Evolutionary conservation across 768 basidiomycete genomes (phyloP).

Genomic region (Pholiota microspora): DNA sequence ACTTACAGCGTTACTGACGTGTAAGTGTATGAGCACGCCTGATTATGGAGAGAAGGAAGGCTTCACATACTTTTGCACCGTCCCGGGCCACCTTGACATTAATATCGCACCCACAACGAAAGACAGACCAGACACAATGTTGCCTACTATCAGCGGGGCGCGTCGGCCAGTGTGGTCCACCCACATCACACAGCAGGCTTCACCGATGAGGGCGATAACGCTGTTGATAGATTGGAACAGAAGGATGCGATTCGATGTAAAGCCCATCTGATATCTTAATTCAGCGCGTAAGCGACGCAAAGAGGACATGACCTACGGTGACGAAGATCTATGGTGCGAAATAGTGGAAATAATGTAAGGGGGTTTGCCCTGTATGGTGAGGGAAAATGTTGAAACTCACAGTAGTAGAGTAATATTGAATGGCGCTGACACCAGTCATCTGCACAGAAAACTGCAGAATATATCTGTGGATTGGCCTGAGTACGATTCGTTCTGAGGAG

Average conservation of each 20-base stretch:
- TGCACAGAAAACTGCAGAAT: conserved; percentile 57
- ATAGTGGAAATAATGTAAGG: too few relatives aligned
- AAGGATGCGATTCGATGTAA: conserved; percentile 41
- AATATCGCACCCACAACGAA: conserved; percentile 43
- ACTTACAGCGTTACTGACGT: conserved; percentile 39
- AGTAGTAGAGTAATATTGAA: conserved; percentile 52
- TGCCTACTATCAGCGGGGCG: conserved; percentile 40
- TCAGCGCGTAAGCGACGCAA: too few relatives aligned
- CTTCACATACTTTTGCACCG: conserved; percentile 36
- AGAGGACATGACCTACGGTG: conserved; percentile 24
- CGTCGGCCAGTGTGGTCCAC: conserved; percentile 40
- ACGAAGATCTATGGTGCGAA: conserved; percentile 31
- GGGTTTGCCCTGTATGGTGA: too few relatives aligned
- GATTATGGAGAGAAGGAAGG: too few relatives aligned
- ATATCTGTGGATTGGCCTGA: too few relatives aligned
- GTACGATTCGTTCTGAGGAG: too few relatives aligned
- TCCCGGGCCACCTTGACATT: conserved; percentile 42
- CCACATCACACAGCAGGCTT: conserved; percentile 45
- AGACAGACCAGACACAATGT: conserved; percentile 37
- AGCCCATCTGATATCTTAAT: conserved; percentile 50
- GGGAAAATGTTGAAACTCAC: conserved; percentile 25
- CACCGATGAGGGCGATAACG: conserved; percentile 51
- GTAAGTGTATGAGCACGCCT: too few relatives aligned
- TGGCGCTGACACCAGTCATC: conserved; percentile 59
- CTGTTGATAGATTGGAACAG: conserved; percentile 55